Evolutionary conservation across 2,329 filamentous ascomycete species (phyloP), one percentile per base, ranked within the genome.

Genomic region (Saccharata proteae): DNA sequence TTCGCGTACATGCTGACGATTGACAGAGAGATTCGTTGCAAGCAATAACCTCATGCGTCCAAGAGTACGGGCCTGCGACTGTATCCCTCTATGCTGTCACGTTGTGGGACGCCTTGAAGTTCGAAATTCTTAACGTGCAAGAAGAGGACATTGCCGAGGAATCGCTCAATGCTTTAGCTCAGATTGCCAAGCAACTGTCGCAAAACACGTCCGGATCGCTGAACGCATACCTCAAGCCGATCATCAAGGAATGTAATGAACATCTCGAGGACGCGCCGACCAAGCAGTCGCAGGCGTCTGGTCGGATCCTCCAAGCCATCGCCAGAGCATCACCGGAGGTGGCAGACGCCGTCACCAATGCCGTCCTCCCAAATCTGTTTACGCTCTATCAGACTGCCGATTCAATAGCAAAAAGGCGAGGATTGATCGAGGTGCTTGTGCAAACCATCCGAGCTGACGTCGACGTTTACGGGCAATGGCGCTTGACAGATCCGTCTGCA

Each of bases 81-180:
- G 61, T 79, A 16, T 71, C 72, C 6, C 64, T 68, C 8, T 76
- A 76, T 43, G 74, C 74, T 0, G 67, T 75, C 29, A 74, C 70
- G 1, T 57, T 80, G 3, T 80, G 75, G 75, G 74, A 79, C 42
- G 66, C 73, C 6, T 49, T 80, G 30, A 80, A 79, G 47, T 80
- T 77, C 41, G 75, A 80, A 43, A 68, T 80, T 8, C 57, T 80
- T 10, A 77, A 74, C 40, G 67, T 71, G 0, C 71, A 77, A 47
- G 75, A 80, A 43, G 72, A 78, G 33, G 70, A 77, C 30, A 54
- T 80, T 6, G 71, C 72, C 0, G 60, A 73, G 29, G 67, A 71
- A 42, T 69, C 75, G 5, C 51, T 79, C 11, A 54, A 60, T 14
- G 66, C 64, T 2, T 50, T 79, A 6, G 61, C 65, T 32, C 55